Evolutionary conservation across 768 basidiomycete species (phyloP), one percentile per base, ranked within the genome.

Genomic region (Collybia sp.): DNA sequence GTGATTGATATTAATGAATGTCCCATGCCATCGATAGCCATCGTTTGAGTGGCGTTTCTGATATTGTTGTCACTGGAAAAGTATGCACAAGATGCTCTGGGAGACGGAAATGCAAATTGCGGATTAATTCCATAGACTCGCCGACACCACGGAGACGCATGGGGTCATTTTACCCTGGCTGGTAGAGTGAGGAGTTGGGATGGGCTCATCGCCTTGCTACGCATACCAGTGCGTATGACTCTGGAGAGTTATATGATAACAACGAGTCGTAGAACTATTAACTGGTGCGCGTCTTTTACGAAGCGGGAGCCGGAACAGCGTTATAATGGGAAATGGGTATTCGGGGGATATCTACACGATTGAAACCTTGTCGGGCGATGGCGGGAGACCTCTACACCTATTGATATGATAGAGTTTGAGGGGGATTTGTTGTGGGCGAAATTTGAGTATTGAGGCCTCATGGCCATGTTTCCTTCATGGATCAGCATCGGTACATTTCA

Each of bases 121-220:
- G 9, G 18, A 40, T 6, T 34, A 40, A 17, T 40, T 41, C 42
- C 43, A 42, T 43, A 76, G 77, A 75, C 72, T 16, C 61, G 64
- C 40, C 63, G 67, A 52, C 63, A 56, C 43, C 66, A 74, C 30
- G 73, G 71, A 3, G 67, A 67, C 17, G 76, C 75, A 17, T 79
- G 77, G 77, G 76, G 77, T 5, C 62, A 71, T 46, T 68, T 64
- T 52, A 65, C 59, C 13, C 66, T 72, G 42, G 56, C 73, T 48
- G 76, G 77, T n/a, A 61, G 76, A 58, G 64, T 78, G 47, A 63
- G 75, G 25, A 62, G 63, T 31, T 78, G 77, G 75, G 77, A 79
- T 55, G 77, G 76, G 2, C 53, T 77, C 19, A 56, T 76, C 5
- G 69, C 69, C 34, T 61, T 79, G 38, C 61, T 76, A 31, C 71